Conservation (phyloP, 2,329 filamentous ascomycete species). For the Penicillium sp. region DNA sequence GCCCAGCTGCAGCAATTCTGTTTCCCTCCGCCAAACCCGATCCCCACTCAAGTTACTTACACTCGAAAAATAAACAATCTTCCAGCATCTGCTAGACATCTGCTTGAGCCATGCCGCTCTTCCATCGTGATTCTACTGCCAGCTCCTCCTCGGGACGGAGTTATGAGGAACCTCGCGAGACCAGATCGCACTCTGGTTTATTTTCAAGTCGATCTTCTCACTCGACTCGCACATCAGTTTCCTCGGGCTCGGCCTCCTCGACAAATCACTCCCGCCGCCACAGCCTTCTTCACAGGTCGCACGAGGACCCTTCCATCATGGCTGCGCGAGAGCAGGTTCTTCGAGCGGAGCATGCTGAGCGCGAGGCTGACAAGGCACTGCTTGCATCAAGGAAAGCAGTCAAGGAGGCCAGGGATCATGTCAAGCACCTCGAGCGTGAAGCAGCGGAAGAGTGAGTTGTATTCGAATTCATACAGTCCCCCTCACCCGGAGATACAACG, state of each 20-base stretch:
- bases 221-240: conserved; percentile 22
- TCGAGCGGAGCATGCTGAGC: conserved; percentile 57
- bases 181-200: conserved; percentile 24
- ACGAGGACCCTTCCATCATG: conserved; percentile 58
- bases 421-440: conserved; percentile 58
- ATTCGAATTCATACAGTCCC: not conserved
- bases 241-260: conserved; percentile 19
- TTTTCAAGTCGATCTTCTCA: conserved; percentile 35
- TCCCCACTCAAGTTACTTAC: too few species aligned
- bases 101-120: conserved; percentile 16
- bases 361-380: conserved; percentile 59
- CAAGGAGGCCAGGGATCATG: conserved; percentile 57
- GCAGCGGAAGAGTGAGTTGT: conserved; percentile 52
- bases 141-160: conserved; percentile 17
- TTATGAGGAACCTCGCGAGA: conserved; percentile 13
- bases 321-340: conserved; percentile 58
- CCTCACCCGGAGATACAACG: too few species aligned
- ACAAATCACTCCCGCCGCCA: conserved; percentile 24
- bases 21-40: too few species aligned
- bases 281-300: conserved; percentile 38
- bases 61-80: too few species aligned
- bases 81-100: too few species aligned
- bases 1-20: too few species aligned
- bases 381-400: conserved; percentile 54
- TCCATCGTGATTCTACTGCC: conserved; percentile 18